Evolutionary conservation across 2,329 filamentous ascomycete genomes (phyloP), one percentile per base, ranked within the genome.

Genomic region (Ophiostoma australiae): DNA sequence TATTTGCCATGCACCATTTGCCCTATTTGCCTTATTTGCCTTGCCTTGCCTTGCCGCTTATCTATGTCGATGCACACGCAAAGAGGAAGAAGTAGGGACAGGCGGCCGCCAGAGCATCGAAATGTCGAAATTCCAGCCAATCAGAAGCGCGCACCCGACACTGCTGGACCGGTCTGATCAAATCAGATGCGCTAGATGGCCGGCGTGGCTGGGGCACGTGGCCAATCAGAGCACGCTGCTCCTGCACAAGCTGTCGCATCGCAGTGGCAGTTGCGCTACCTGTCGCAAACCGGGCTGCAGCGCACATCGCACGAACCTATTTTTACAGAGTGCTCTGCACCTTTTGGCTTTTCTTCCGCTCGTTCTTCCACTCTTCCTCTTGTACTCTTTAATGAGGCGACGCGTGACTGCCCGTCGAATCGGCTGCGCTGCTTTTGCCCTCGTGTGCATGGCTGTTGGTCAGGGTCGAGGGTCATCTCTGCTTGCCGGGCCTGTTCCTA

Each of bases 141-240:
- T 65, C 33, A 37, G 17, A 39, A 13, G 63, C 63, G 35, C 23
- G 63, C 20, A 37, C 31, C n/a, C 8, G n/a, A 58, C 23, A 58
- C 52, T 58, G 27, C 7, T n/a, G 20, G 35, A 8, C 20, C 35
- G 41, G 15, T n/a, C n/a, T 63, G 65, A 17, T 70, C 73, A 72
- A 74, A 74, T 74, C 73, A 74, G 71, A 73, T 69, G 72, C 67
- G 61, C 17, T 20, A 41, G 44, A 69, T 55, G 44, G 61, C n/a
- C 69, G n/a, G 72, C 72, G 72, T 72, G 70, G 69, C 5, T 35
- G 39, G 27, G 17, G 27, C 61, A 31, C 7, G 5, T 48, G 39
- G 48, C 72, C 71, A 73, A 73, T 72, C 70, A 72, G 20, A 69
- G 33, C 33, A 4, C 58, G 69, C 48, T 3, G 1, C 17, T 63